A percentile compares a stretch with the other conserved stretches of the same genome.
Evolutionary conservation across 176 grass and related monocot genomes (phyloP).

Genomic region (Eragrostis nindensis): DNA sequence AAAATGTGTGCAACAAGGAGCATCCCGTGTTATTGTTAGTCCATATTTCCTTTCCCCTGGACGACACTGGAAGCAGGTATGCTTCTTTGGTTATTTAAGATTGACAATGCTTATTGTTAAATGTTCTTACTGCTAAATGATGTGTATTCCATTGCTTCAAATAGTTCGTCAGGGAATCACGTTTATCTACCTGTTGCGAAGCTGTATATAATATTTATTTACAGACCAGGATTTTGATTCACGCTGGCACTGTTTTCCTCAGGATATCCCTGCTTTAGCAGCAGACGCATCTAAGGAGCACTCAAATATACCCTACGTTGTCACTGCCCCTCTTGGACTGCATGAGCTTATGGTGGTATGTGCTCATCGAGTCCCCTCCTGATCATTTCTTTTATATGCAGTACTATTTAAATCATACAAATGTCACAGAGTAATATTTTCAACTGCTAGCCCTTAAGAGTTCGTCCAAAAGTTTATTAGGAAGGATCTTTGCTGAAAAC

Average conservation of each 20-base stretch:
- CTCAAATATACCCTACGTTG: constrained; percentile 67
- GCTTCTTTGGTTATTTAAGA: background rate
- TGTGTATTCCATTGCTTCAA: constrained; percentile 14
- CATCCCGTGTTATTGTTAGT: constrained; percentile 67
- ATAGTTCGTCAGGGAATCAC: background rate
- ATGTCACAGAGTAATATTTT: background rate
- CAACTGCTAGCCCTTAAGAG: background rate
- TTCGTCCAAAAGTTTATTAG: background rate
- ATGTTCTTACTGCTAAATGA: background rate
- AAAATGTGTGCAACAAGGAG: constrained; percentile 82
- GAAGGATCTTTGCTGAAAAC: background rate
- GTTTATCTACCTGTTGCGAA: background rate
- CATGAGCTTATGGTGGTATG: constrained; percentile 96
- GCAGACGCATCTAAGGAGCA: constrained; percentile 75
- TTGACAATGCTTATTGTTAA: background rate
- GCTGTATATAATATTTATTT: background rate
- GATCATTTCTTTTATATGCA: background rate
- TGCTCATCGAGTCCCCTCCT: constrained; percentile 19
- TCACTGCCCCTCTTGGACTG: constrained; percentile 89
- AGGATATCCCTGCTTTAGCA: constrained; percentile 89
- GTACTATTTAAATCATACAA: constrained; percentile 6
- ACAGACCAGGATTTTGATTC: constrained; percentile 1
- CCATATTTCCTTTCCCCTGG: constrained; percentile 97
- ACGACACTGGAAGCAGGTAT: constrained; percentile 87
- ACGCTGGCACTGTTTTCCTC: constrained; percentile 20